Evolutionary conservation across 768 basidiomycete species (phyloP).

Genomic region (Pisolithus marmoratus): DNA sequence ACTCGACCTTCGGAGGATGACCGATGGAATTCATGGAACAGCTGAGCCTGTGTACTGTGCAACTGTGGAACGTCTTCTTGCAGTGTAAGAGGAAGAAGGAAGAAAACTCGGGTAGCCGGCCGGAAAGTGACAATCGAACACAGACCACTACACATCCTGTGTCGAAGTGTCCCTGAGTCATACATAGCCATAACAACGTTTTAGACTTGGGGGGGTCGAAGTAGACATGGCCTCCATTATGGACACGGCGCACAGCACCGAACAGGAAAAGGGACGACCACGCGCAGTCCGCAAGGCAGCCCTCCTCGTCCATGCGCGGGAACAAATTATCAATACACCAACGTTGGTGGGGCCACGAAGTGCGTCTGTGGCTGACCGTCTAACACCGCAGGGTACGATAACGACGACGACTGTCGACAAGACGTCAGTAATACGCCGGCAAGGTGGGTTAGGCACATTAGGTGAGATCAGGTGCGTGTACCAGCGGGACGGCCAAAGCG

Average conservation of each 20-base stretch:
- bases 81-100: constrained; percentile 1
- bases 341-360: background rate
- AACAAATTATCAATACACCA: constrained; percentile 8
- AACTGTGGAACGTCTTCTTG: background rate
- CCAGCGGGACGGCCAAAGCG: constrained; percentile 1
- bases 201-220: background rate
- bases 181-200: background rate
- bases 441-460: constrained; percentile 14
- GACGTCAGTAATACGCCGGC: constrained; percentile 8
- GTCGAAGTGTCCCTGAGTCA: background rate
- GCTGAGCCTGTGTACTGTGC: constrained; percentile 3
- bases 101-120: background rate
- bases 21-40: background rate
- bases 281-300: constrained; percentile 26
- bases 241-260: constrained; percentile 3
- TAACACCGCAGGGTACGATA: constrained; percentile 5
- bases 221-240: constrained; percentile 13
- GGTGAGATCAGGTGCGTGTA: constrained; percentile 10
- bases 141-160: background rate
- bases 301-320: constrained; percentile 17
- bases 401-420: constrained; percentile 19
- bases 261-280: constrained; percentile 20
- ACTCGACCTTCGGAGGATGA: background rate
- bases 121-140: background rate
- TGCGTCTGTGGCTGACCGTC: background rate